Evolutionary conservation across 768 basidiomycete genomes (phyloP).

Genomic region (Suillus decipiens): DNA sequence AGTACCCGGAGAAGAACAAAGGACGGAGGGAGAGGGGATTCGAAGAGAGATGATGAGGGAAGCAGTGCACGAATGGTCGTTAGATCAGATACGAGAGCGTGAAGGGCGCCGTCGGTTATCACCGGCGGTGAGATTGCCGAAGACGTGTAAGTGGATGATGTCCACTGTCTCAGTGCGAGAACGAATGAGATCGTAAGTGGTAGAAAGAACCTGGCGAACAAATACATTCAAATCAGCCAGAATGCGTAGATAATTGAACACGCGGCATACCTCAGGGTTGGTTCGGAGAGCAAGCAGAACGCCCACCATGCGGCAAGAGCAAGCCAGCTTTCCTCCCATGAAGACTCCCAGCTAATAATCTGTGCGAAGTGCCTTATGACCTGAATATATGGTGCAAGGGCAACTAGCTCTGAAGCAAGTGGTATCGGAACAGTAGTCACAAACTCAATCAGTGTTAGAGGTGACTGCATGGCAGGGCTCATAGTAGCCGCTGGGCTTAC

Average conservation of each 20-base stretch:
- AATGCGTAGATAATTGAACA: conserved; percentile 18
- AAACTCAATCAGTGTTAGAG: conserved; percentile 42
- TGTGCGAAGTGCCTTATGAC: conserved; percentile 44
- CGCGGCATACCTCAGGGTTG: conserved; percentile 45
- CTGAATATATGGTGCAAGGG: conserved; percentile 57
- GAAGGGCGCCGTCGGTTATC: conserved; percentile 61
- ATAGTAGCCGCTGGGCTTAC: conserved; percentile 6
- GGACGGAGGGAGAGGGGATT: conserved; percentile 30
- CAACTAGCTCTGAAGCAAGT: conserved; percentile 60
- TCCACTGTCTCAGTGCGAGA: conserved; percentile 34
- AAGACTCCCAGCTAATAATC: conserved; percentile 56
- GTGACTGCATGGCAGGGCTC: conserved; percentile 9
- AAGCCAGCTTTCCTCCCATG: conserved; percentile 65
- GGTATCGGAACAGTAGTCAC: conserved; percentile 61
- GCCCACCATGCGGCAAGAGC: conserved; percentile 77
- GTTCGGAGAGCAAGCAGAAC: conserved; percentile 60
- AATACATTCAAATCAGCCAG: conserved; percentile 11
- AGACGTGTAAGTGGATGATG: conserved; percentile 22
- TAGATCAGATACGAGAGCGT: conserved; percentile 62
- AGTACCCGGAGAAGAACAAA: conserved; percentile 53
- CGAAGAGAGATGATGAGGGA: conserved; percentile 39
- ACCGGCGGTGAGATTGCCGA: conserved; percentile 32
- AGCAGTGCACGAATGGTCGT: conserved; percentile 61
- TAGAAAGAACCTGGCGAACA: conserved; percentile 52
- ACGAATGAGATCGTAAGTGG: conserved; percentile 51